phyloP scores from a whole-genome alignment of 768 basidiomycete genomes.

The Sporobolomyces roseus region DNA sequence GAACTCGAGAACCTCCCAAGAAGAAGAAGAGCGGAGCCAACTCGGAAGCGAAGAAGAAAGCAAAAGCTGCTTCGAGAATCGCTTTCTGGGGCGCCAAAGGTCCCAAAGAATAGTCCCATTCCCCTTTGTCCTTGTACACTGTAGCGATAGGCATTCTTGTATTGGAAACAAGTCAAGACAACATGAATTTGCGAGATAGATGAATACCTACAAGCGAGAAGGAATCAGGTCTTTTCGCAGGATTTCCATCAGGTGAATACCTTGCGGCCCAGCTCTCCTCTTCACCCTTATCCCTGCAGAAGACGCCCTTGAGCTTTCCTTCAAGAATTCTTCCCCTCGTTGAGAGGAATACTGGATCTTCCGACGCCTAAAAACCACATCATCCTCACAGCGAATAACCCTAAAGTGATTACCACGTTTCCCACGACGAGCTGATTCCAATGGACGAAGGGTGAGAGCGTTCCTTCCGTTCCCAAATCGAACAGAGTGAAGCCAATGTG shows the following conservation, averaged over 20 bases:
- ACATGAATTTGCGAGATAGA: too few species aligned
- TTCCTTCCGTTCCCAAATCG: conserved; percentile 12
- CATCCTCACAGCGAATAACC: conserved; percentile 12
- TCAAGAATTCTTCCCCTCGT: too few species aligned
- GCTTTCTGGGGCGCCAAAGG: conserved; percentile 35
- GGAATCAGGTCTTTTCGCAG: too few species aligned
- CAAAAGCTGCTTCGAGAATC: conserved; percentile 4
- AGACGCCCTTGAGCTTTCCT: too few species aligned
- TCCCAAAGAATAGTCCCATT: neutral
- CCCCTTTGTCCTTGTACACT: too few species aligned
- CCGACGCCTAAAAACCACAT: conserved; percentile 22
- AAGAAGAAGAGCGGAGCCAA: neutral
- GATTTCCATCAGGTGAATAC: too few species aligned
- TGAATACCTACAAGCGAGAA: too few species aligned
- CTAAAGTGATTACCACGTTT: conserved; percentile 26
- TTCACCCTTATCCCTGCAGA: too few species aligned
- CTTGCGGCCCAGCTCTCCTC: too few species aligned
- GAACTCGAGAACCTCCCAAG: neutral
- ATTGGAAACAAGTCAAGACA: too few species aligned
- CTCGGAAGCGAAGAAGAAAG: conserved; percentile 2
- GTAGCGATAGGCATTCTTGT: too few species aligned
- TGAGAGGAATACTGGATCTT: neutral
- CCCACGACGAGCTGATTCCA: conserved; percentile 29
- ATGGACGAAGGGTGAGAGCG: neutral
- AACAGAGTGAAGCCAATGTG: conserved; percentile 23